Evolutionary conservation across 257 asterid genomes (phyloP).

Genomic region (Solanum dulcamara): DNA sequence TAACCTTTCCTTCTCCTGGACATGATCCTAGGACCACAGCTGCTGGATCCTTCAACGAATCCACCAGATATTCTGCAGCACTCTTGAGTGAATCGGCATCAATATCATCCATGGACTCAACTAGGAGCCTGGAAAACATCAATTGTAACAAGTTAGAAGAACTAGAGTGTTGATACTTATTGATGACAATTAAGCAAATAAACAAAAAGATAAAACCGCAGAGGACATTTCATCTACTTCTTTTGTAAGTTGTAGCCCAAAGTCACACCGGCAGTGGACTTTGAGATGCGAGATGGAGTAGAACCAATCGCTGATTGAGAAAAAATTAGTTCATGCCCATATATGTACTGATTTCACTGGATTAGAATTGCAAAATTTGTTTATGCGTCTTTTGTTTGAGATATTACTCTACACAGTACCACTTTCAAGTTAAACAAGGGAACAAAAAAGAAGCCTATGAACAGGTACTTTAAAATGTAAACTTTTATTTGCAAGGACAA

Average conservation of each 20-base stretch:
- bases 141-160: neutral
- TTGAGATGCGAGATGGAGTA: neutral
- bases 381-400: neutral
- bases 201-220: neutral
- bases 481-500: neutral
- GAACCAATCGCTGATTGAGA: neutral
- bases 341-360: neutral
- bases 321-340: neutral
- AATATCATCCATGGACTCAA: conserved; percentile 75
- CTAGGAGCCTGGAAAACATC: conserved; percentile 42
- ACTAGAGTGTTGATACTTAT: neutral
- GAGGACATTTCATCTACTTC: neutral
- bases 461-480: neutral
- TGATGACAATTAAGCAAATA: neutral
- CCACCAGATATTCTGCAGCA: conserved; percentile 69
- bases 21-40: conserved; percentile 83
- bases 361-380: neutral
- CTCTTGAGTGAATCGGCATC: conserved; percentile 73
- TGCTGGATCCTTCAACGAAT: conserved; percentile 59
- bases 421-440: neutral
- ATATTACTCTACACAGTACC: neutral
- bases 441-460: neutral
- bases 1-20: conserved; percentile 67
- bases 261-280: neutral
- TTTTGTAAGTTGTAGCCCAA: neutral